phyloP scores from a whole-genome alignment of 169 alveolate species.

The Plasmodium ovale region DNA sequence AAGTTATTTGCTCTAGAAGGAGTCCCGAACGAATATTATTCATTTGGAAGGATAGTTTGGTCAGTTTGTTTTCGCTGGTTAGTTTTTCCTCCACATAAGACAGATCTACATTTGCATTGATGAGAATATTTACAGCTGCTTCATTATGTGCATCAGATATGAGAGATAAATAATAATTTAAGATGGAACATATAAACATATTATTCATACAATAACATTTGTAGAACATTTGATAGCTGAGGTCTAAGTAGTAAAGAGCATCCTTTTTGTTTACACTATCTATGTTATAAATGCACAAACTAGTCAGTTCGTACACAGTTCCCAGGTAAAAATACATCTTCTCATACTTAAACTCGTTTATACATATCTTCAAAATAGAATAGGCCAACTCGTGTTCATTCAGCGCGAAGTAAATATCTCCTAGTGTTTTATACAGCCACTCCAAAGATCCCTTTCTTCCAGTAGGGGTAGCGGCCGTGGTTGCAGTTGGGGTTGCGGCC shows the following conservation, averaged over 20 bases:
- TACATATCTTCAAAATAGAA: slow-evolving; percentile 37
- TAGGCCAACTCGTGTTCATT: slow-evolving; percentile 40
- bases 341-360: slow-evolving; percentile 57
- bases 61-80: not conserved
- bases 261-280: slow-evolving; percentile 44
- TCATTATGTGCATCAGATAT: slow-evolving; percentile 30
- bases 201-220: slow-evolving; percentile 26
- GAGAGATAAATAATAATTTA: slow-evolving; percentile 46
- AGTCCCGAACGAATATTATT: slow-evolving; percentile 51
- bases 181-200: slow-evolving; percentile 51
- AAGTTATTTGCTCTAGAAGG: slow-evolving; percentile 47
- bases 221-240: slow-evolving; percentile 50
- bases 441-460: slow-evolving; percentile 34
- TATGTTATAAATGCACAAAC: slow-evolving; percentile 46
- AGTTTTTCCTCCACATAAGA: slow-evolving; percentile 38
- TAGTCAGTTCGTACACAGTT: slow-evolving; percentile 23
- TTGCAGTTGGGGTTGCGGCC: not conserved
- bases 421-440: slow-evolving; percentile 35
- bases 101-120: slow-evolving; percentile 50
- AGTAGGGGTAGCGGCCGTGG: not conserved
- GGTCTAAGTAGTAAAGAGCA: slow-evolving; percentile 38
- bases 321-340: slow-evolving; percentile 41
- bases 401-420: slow-evolving; percentile 48
- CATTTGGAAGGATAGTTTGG: slow-evolving; percentile 31
- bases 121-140: slow-evolving; percentile 14